These are phyloP conservation scores for Immersiella caudata DNA, from an alignment of 495 filamentous ascomycete genomes.

Conservation along the genomic window DNA sequence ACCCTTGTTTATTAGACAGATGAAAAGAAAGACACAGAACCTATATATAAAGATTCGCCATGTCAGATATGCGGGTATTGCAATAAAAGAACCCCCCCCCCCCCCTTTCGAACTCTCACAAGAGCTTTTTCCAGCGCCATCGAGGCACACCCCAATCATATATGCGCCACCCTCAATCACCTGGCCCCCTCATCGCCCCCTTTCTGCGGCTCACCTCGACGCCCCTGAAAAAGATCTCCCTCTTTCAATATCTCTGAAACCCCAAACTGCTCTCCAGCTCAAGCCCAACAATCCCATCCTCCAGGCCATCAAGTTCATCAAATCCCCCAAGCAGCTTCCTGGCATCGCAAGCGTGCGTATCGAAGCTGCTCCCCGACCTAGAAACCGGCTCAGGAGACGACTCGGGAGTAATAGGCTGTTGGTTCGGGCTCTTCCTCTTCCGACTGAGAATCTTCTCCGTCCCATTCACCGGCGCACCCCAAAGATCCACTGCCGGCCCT, in stretches of 20 bases:
- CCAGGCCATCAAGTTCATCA: slow-evolving; percentile 25
- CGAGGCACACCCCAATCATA: too few relatives aligned
- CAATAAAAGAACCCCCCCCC: too few relatives aligned
- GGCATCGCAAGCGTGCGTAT: slow-evolving; percentile 27
- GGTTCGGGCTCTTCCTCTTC: slow-evolving; percentile 22
- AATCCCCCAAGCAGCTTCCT: slow-evolving; percentile 22
- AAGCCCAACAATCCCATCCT: slow-evolving; percentile 28
- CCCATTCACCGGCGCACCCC: slow-evolving; percentile 3
- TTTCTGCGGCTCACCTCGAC: too few relatives aligned
- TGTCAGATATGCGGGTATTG: too few relatives aligned
- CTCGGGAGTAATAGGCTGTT: slow-evolving; percentile 29
- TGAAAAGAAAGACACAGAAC: too few relatives aligned
- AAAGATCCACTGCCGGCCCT: slow-evolving; percentile 9
- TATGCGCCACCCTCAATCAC: too few relatives aligned
- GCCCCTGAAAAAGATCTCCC: too few relatives aligned
- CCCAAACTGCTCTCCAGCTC: slow-evolving; percentile 32
- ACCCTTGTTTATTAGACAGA: too few relatives aligned
- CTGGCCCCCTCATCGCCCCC: too few relatives aligned
- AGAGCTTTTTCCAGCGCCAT: too few relatives aligned
- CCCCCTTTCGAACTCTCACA: too few relatives aligned
- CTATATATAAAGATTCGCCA: too few relatives aligned
- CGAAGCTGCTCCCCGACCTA: slow-evolving; percentile 10
- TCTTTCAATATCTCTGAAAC: slow-evolving; percentile 27
- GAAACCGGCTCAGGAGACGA: slow-evolving; percentile 31
- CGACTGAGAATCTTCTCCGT: background rate